These are phyloP conservation scores for Globisporangium orthogonon DNA, from an alignment of 352 stramenopile species.

Conservation along the genomic window DNA sequence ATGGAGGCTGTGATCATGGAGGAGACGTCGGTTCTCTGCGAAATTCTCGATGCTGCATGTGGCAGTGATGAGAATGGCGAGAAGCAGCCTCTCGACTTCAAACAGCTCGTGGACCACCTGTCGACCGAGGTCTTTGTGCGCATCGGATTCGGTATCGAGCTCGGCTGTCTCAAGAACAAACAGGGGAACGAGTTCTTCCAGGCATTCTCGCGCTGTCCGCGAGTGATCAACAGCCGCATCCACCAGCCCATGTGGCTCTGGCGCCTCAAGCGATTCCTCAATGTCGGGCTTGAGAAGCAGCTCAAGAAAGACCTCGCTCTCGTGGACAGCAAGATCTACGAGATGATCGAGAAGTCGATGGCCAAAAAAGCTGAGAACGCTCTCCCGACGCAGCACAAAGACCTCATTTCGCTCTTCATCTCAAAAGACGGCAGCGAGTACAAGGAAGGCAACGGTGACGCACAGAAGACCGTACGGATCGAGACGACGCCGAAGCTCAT, in stretches of 20 bases:
- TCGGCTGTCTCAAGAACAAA: slow-evolving; percentile 21
- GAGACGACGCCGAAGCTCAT: slow-evolving; percentile 27
- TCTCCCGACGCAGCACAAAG: slow-evolving; percentile 7
- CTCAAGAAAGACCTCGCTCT: slow-evolving; percentile 22
- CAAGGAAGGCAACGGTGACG: slow-evolving; percentile 8
- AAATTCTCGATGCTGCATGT: slow-evolving; percentile 13
- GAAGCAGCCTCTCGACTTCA: slow-evolving; percentile 21
- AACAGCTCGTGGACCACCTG: slow-evolving; percentile 38
- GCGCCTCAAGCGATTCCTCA: slow-evolving; percentile 25
- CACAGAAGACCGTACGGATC: slow-evolving; percentile 5
- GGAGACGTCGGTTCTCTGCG: slow-evolving; percentile 26
- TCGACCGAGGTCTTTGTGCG: slow-evolving; percentile 64
- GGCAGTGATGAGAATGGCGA: neutral
- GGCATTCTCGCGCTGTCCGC: slow-evolving; percentile 24
- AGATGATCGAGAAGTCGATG: slow-evolving; percentile 38
- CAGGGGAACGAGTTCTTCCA: slow-evolving; percentile 26
- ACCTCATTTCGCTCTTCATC: slow-evolving; percentile 39
- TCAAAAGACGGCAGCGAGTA: slow-evolving; percentile 30
- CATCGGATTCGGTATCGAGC: slow-evolving; percentile 60
- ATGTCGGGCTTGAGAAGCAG: slow-evolving; percentile 26
- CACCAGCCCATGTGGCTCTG: slow-evolving; percentile 42
- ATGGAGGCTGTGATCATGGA: slow-evolving; percentile 38
- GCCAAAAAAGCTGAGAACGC: slow-evolving; percentile 12
- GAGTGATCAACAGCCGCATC: slow-evolving; percentile 22
- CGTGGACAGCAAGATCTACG: slow-evolving; percentile 35